Evolutionary conservation across 345 rosid species (phyloP), one percentile per base, ranked within the genome.

Genomic region (Psidium guajava): DNA sequence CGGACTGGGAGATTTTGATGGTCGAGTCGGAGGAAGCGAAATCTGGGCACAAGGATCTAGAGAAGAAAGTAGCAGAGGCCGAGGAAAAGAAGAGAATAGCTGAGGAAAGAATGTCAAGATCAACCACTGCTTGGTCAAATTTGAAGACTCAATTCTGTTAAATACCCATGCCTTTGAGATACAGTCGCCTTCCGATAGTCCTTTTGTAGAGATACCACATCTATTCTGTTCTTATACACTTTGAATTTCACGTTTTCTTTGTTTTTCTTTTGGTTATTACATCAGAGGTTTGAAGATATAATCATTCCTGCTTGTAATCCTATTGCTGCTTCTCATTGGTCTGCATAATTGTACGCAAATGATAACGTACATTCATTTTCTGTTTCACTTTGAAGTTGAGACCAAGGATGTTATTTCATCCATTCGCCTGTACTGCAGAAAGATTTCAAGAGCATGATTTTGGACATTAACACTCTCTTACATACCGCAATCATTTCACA

Each of bases 81-180:
- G 81, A 85, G 84, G 87, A 81, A 27, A 85, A 25, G 84, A 85
- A 85, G 83, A 85, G 81, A 32, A 81, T 85, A 22, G 87, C 87
- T 0, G 87, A 85, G 13, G 87, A 82, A 58, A 82, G 59, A 47
- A 58, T 85, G 87, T 85, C 87, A 20, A 54, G 80, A 57, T 81
- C 87, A 12, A 57, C 87, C 58, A 28, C 81, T 32, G 87, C 84
- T 32, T 85, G 84, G 87, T 85, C 87, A 21, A 57, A 50, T 52
- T 24, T 85, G 84, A 85, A 85, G 87, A 53, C 36, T 32, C 80
- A 27, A 5, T 85, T 85, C 64, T 22, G 18, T 57, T 82, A 16
- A 16, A 32, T 9, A 1, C 74, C 74, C 8, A 5, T 61, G 74
- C 42, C 74, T 14, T 24, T 4, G 21, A 50, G 52, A 47, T 8